Base-by-base conservation (phyloP, 192 early-diverging fungal species). In the Coemansia furcata region DNA sequence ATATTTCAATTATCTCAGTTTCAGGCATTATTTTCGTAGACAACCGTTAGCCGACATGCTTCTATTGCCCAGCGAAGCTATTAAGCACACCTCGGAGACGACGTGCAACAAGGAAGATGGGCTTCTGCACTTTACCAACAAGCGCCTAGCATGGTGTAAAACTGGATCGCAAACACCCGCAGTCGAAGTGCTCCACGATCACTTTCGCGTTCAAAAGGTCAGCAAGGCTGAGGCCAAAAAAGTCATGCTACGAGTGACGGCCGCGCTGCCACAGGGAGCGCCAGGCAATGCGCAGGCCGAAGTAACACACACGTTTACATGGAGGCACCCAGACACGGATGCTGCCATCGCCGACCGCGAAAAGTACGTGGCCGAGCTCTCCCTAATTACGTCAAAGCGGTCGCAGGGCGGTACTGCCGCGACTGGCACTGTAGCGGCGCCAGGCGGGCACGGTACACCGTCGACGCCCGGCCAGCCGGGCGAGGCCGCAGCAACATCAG, bases 161-260 rank as follows among this genome's bases (percentile, higher is more conserved):
- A 60, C 74, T 3, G 86, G 75, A 5, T 74, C 72, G 7, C 55
- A 80, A 23, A 67, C 73, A 4, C 83, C 87, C 3, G 65, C 74
- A 1, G 65, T 87, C 15, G 78, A 85, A 26, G 67, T 86, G 12
- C 74, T 74, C 32, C 82, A 84, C 35, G 76, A 79, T 17, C 70
- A 84, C 54, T 67, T 71, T 37, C 52, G 60, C 43, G 36, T 54
- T 21, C 77, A 79, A 43, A 67, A 72, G 43, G 85, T 88, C 12
- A 85, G 70, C 60, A 78, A 76, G 19, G 82, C 77, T 0, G 76
- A 72, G 0, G 57, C 82, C 3, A 81, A 80, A 15, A 87, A 84
- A 38, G 82, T 85, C 12, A 86, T 87, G 68, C 73, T 90, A n/a
- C 84, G 86, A 68, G 71, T 90, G 19, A 69, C 73, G 7, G 75